A percentile compares a stretch with the other conserved stretches of the same genome.
These are phyloP conservation scores for Paramecium octaurelia DNA, from an alignment of 73 alveolate genomes.

Conservation along the genomic window DNA sequence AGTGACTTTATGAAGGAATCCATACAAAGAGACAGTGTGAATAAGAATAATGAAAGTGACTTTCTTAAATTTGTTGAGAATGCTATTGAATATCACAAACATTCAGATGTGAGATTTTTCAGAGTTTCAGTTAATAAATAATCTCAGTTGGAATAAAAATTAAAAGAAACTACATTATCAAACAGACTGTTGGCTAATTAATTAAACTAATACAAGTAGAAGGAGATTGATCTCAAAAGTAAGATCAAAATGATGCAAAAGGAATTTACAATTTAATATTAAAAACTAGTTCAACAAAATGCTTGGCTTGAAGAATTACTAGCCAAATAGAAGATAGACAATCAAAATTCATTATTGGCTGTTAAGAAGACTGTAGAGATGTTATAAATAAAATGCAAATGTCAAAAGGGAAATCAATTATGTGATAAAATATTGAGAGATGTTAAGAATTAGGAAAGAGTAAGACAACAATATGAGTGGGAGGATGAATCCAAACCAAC, in stretches of 20 bases:
- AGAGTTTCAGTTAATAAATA: background rate
- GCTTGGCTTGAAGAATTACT: background rate
- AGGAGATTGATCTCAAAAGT: background rate
- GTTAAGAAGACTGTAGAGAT: slow-evolving; percentile 4
- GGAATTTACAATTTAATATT: background rate
- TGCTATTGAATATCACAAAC: background rate
- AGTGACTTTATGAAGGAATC: background rate
- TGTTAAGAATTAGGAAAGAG: background rate
- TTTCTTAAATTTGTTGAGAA: background rate
- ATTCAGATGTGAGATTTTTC: background rate
- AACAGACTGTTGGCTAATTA: background rate
- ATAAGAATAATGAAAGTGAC: background rate
- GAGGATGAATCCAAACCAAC: background rate
- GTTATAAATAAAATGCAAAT: background rate
- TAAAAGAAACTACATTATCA: background rate
- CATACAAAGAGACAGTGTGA: background rate
- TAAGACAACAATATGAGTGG: background rate
- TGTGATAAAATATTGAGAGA: background rate
- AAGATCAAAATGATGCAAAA: background rate
- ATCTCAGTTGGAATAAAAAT: background rate
- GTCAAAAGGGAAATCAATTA: background rate
- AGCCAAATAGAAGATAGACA: background rate
- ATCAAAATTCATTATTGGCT: background rate
- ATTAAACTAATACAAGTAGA: background rate
- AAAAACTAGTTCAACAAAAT: background rate